These are phyloP conservation scores for Tetrastigma voinierianum DNA, from an alignment of 164 flowering plant species.

Conservation along the genomic window DNA sequence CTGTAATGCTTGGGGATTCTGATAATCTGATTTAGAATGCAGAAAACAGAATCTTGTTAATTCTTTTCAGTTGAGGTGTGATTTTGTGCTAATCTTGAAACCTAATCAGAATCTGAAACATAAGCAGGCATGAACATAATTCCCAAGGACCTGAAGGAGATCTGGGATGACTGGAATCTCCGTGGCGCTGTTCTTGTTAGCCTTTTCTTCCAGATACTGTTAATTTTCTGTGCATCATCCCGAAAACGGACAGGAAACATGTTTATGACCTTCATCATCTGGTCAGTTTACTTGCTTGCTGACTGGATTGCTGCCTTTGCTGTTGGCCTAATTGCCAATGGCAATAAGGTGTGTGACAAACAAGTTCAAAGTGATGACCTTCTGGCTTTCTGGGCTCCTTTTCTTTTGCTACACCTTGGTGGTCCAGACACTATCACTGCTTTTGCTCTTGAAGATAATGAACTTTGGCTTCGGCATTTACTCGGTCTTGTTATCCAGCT, in stretches of 20 bases:
- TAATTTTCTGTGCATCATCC: slow-evolving; percentile 12
- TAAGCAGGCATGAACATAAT: too few relatives aligned
- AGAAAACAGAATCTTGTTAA: too few relatives aligned
- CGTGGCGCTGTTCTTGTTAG: slow-evolving; percentile 17
- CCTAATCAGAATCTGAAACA: too few relatives aligned
- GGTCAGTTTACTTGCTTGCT: slow-evolving; percentile 42
- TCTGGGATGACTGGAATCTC: slow-evolving; percentile 20
- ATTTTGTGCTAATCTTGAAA: too few relatives aligned
- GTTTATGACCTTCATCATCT: slow-evolving; percentile 9
- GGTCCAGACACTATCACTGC: slow-evolving; percentile 74
- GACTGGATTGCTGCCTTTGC: slow-evolving; percentile 44
- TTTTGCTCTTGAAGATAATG: slow-evolving; percentile 54
- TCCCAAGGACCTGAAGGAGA: not conserved
- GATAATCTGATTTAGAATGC: too few relatives aligned
- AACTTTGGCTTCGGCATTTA: slow-evolving; percentile 49
- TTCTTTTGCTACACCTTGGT: slow-evolving; percentile 59
- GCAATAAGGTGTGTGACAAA: slow-evolving; percentile 5
- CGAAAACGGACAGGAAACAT: slow-evolving; percentile 16
- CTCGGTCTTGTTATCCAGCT: slow-evolving; percentile 34
- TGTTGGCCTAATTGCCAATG: slow-evolving; percentile 45
- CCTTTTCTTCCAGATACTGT: slow-evolving; percentile 14
- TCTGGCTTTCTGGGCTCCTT: slow-evolving; percentile 59
- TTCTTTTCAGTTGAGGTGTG: too few relatives aligned
- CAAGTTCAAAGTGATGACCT: slow-evolving; percentile 12
- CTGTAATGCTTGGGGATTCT: too few relatives aligned